Base-by-base conservation (phyloP, 2,329 filamentous ascomycete genomes). In the Fusarium nurragi region DNA sequence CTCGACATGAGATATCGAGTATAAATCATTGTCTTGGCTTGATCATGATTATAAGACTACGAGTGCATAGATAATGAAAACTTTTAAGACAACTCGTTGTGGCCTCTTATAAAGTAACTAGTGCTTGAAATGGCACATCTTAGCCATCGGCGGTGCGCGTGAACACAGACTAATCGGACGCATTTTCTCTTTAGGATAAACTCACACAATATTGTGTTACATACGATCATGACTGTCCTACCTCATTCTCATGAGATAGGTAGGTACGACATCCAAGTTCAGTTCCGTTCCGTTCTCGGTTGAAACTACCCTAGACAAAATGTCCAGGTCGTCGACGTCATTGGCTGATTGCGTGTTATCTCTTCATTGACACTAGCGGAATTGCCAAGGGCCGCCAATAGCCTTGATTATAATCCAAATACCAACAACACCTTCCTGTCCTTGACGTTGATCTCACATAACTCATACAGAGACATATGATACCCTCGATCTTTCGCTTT, bases 51-150 rank as follows among this genome's bases (percentile, higher is more conserved):
- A 60, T 26, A 59, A 52, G 38, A 53, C 53, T 56, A 61, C 53
- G 54, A 65, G 34, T 47, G 38, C 36, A 34, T 63, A 59, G 54
- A 65, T 47, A 67, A 60, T 54, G 34, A 54, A 63, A 54, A 32
- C n/a, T n/a, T n/a, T n/a, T n/a, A n/a, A n/a, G n/a, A n/a, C n/a
- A n/a, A n/a, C n/a, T n/a, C n/a, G n/a, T n/a, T n/a, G n/a, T n/a
- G n/a, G n/a, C n/a, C n/a, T n/a, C n/a, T n/a, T n/a, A n/a, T n/a
- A n/a, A n/a, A n/a, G n/a, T n/a, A n/a, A n/a, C n/a, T n/a, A n/a
- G n/a, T n/a, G n/a, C n/a, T 4, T 18, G 30, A 14, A 14, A 34
- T n/a, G 9, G 32, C 32, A 4, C n/a, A 4, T 34, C 9, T 10
- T 34, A 14, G 26, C 14, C 6, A 30, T 30, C 14, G 26, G 26